Evolutionary conservation across 148 eudicot species (phyloP), one percentile per base, ranked within the genome.

Genomic region (Chenopodium quinoa): DNA sequence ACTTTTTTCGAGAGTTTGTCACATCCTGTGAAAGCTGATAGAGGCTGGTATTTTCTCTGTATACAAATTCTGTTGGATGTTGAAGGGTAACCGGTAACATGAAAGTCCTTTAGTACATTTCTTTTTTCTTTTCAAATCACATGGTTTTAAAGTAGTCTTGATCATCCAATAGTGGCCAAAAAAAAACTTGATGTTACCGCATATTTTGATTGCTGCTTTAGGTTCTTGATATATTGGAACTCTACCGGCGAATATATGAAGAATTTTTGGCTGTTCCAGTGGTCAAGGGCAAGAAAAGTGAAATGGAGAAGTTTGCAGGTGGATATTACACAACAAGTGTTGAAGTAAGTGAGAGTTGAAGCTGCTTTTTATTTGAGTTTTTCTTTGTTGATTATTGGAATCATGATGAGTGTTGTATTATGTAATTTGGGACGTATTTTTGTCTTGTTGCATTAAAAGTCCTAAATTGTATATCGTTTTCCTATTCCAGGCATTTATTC

Each of bases 261-360:
- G 99, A 97, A 8, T 92, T 83, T 86, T 84, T 97, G 88, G 98
- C 99, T 81, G 92, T 97, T 81, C 99, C 99, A 13, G 97, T 97
- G 44, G 73, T 94, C 37, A 94, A 91, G 86, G 98, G 99, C 14
- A 94, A 91, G 86, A 97, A 97, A 81, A 97, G 99, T 79, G 98
- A 97, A 78, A 78, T 89, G 80, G 98, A 97, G 88, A 97, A 97
- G 85, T 97, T 97, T 88, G 99, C 99, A 52, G 99, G 99, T 79
- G 99, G 99, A 52, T 92, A 91, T 74, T 97, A 97, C 76, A 97
- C 99, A 10, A 97, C 97, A 13, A 94, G 93, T 86, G 97, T 93
- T 71, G 97, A 93, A 94, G 97, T 91, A 84, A 47, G 20, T 52
- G 34, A 50, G 25, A 76, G 32, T 25, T 19, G 40, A 56, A 56